Percentiles rank a stretch among this genome's conserved stretches.
Conservation (phyloP, 2,329 filamentous ascomycete species). For the Cercospora berteroae region DNA sequence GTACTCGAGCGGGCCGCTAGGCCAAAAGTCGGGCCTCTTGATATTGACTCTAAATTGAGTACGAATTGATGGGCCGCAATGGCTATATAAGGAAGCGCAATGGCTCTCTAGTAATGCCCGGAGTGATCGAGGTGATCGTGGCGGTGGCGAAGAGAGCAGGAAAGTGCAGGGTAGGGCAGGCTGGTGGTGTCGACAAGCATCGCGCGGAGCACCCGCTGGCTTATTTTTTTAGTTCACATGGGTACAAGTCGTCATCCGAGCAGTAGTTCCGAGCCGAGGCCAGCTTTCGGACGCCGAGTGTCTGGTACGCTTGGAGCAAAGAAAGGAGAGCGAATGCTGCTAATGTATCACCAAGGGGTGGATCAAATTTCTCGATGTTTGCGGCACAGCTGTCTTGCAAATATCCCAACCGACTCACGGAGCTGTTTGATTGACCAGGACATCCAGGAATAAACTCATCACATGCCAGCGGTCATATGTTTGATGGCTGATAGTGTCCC, state of each 20-base stretch:
- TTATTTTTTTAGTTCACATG: neutral
- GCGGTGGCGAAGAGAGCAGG: neutral
- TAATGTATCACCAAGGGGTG: neutral
- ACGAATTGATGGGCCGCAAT: no score
- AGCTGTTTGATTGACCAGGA: neutral
- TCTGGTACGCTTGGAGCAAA: neutral
- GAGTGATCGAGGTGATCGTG: slow-evolving; percentile 1
- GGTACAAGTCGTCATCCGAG: neutral
- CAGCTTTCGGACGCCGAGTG: neutral
- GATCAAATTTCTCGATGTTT: neutral
- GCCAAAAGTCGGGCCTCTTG: no score
- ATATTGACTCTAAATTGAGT: no score
- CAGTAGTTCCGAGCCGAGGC: neutral
- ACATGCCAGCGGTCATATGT: neutral
- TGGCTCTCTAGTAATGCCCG: no score
- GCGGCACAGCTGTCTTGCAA: neutral
- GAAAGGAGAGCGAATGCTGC: neutral
- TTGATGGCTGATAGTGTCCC: neutral
- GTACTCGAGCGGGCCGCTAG: no score
- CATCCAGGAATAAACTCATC: neutral
- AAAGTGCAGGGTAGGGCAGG: neutral
- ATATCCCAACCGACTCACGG: neutral
- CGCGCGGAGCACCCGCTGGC: slow-evolving; percentile 8
- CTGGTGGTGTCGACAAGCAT: slow-evolving; percentile 4
- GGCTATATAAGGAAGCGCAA: no score